Conservation (phyloP, 768 basidiomycete genomes). For the Trametes coccinea region DNA sequence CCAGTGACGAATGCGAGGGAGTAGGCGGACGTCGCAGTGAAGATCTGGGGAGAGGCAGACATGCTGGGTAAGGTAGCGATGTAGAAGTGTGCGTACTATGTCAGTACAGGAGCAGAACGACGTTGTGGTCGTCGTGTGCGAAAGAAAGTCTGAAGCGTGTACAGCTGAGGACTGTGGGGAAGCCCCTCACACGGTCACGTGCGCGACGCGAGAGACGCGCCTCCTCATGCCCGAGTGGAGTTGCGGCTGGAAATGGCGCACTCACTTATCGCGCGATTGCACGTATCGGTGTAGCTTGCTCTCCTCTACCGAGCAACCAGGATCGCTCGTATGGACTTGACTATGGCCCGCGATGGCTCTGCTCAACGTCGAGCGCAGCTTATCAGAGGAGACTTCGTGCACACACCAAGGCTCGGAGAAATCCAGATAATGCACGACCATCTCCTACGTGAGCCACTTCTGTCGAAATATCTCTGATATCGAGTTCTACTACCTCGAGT, state of each 20-base stretch:
- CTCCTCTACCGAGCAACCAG: no score
- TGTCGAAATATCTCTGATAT: no score
- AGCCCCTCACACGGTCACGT: slow-evolving; percentile 16
- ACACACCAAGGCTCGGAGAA: slow-evolving; percentile 52
- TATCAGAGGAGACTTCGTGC: slow-evolving; percentile 56
- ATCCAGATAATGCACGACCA: slow-evolving; percentile 58
- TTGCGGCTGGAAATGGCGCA: no score
- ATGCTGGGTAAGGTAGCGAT: slow-evolving; percentile 2
- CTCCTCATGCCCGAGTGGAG: neutral
- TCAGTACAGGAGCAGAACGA: neutral
- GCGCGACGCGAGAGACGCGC: slow-evolving; percentile 10
- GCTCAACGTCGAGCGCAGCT: slow-evolving; percentile 15
- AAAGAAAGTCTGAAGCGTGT: neutral
- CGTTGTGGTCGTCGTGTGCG: neutral
- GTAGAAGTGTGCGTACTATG: neutral
- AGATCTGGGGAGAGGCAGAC: slow-evolving; percentile 34
- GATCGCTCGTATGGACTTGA: neutral
- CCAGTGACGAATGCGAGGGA: slow-evolving; percentile 61
- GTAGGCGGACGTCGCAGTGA: slow-evolving; percentile 62
- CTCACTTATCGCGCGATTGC: no score
- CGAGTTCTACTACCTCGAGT: neutral
- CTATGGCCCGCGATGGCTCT: neutral
- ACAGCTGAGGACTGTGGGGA: neutral
- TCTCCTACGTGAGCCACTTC: slow-evolving; percentile 45
- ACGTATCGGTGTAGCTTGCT: no score